Base-by-base conservation (phyloP, 805 yeast species). In the Zygotorulaspora sp. region DNA sequence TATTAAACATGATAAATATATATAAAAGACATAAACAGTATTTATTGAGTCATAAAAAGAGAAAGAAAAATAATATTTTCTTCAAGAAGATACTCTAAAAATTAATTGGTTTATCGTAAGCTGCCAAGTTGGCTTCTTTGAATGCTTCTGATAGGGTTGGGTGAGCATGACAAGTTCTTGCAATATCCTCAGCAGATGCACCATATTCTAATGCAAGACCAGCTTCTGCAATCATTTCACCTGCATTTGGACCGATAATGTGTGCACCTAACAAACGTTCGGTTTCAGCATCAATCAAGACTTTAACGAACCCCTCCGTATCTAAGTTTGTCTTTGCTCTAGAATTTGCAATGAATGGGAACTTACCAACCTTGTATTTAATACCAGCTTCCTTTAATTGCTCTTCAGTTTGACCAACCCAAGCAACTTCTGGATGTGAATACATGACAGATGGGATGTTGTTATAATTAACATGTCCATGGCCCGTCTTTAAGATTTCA, bases 181-280 rank as follows among this genome's bases (percentile, higher is more conserved):
- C 95, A 56, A 92, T 75, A 63, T 92, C 99, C 72, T 92, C 99
- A 36, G 96, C 85, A 36, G 95, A 82, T 39, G 98, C 99, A 66
- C 99, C 99, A 70, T 92, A 92, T 72, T 92, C 99, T 48, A 92
- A 66, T 30, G 99, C 99, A 62, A 92, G 76, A 52, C 96, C 95
- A 48, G 88, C 97, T 74, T 94, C 98, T 50, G 95, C 97, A 64
- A 92, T 92, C 96, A 92, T 86, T 75, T 92, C 99, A 70, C 99
- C 98, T 43, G 99, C 99, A 62, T 86, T 89, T 53, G 98, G 84
- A 55, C 98, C 98, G 53, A 89, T 83, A 63, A 92, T 90, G 72
- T 92, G 99, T 45, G 84, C 88, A 66, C 98, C 99, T 51, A 92
- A 72, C 30, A 92, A 77, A 68, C 98, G 80, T 71, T 92, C 95